phyloP scores from a whole-genome alignment of 306 rosid species.

The Sicyos baderoa region DNA sequence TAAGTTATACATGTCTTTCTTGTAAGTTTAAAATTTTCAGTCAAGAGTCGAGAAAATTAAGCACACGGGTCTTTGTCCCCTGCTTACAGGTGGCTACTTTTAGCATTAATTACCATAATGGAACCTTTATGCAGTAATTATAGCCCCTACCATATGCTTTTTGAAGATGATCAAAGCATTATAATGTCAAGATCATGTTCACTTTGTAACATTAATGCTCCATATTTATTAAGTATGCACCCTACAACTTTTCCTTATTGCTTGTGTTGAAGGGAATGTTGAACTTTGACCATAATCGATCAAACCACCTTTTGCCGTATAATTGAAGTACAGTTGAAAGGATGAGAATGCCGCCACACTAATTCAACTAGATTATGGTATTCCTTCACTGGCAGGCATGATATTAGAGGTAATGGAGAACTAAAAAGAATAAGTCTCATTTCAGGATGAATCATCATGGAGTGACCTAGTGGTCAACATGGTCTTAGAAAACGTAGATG shows the following conservation, averaged over 20 bases:
- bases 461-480: no score
- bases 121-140: background rate
- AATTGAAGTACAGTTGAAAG: slow-evolving; percentile 23
- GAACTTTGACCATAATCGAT: slow-evolving; percentile 22
- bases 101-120: slow-evolving; percentile 1
- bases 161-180: slow-evolving; percentile 13
- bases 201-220: slow-evolving; percentile 23
- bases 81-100: slow-evolving; percentile 8
- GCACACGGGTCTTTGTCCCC: background rate
- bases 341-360: slow-evolving; percentile 24
- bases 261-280: slow-evolving; percentile 16
- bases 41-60: no score
- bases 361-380: slow-evolving; percentile 26
- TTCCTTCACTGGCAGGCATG: slow-evolving; percentile 18
- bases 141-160: slow-evolving; percentile 9
- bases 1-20: no score
- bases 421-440: no score
- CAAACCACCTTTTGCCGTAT: slow-evolving; percentile 34
- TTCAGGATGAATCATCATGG: no score
- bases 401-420: background rate
- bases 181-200: slow-evolving; percentile 2
- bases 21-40: no score
- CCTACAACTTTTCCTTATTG: slow-evolving; percentile 23
- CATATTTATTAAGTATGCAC: slow-evolving; percentile 40
- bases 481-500: no score